Evolutionary conservation across 768 basidiomycete species (phyloP).

Genomic region (Hericium erinaceus): DNA sequence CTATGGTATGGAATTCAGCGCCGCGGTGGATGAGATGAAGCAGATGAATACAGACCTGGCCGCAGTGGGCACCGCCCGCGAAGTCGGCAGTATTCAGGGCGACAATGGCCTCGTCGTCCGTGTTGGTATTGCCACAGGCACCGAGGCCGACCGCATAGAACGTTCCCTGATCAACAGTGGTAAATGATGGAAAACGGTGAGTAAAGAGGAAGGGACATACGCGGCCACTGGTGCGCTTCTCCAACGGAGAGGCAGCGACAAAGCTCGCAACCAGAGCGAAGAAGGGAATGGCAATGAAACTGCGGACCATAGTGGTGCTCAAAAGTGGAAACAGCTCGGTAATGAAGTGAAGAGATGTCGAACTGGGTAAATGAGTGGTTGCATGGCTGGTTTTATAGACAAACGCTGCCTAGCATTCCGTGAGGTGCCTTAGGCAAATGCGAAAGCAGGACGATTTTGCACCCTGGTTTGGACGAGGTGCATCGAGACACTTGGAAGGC

Average conservation of each 20-base stretch:
- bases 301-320: neutral
- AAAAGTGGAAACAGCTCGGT: neutral
- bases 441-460: neutral
- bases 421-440: neutral
- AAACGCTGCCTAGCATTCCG: neutral
- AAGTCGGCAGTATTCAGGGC: slow-evolving; percentile 52
- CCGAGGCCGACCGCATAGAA: slow-evolving; percentile 54
- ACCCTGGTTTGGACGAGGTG: too few relatives aligned
- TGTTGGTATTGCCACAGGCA: slow-evolving; percentile 52
- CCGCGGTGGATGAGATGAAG: neutral
- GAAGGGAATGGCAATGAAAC: slow-evolving; percentile 22
- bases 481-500: too few relatives aligned
- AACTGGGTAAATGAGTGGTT: neutral
- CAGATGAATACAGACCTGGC: slow-evolving; percentile 35
- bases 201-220: slow-evolving; percentile 29
- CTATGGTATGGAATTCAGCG: neutral
- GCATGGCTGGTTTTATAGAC: neutral
- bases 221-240: slow-evolving; percentile 43
- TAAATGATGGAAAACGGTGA: neutral
- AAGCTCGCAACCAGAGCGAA: slow-evolving; percentile 32
- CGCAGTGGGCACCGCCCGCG: slow-evolving; percentile 46
- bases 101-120: slow-evolving; percentile 43
- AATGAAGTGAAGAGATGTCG: neutral
- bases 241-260: slow-evolving; percentile 33
- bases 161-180: slow-evolving; percentile 40